Conservation (phyloP, 805 yeast species). For the Wickerhamiella alocasiicola region DNA sequence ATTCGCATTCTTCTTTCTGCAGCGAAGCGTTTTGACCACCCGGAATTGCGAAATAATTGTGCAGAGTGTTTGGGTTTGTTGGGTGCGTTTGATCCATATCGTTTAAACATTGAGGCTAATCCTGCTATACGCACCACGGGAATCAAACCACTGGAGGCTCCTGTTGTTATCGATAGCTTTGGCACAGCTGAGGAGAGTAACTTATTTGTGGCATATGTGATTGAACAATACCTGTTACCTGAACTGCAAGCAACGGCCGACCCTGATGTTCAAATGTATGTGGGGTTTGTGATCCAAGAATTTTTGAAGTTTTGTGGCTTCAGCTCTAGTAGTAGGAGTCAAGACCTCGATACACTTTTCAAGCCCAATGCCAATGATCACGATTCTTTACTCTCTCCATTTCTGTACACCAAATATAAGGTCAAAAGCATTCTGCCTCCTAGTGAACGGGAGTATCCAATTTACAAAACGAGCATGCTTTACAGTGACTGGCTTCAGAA, state of each 20-base stretch:
- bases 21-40: conserved; percentile 20
- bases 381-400: conserved; percentile 56
- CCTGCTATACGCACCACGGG: background rate
- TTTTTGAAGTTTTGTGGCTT: conserved; percentile 44
- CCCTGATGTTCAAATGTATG: conserved; percentile 68
- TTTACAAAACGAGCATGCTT: conserved; percentile 32
- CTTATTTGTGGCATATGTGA: conserved; percentile 48
- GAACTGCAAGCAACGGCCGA: conserved; percentile 84
- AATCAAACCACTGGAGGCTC: conserved; percentile 19
- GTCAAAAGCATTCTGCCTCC: conserved; percentile 30
- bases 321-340: background rate
- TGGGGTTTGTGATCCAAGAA: conserved; percentile 85
- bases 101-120: conserved; percentile 32
- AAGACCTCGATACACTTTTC: conserved; percentile 46
- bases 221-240: conserved; percentile 62
- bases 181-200: conserved; percentile 48
- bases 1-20: conserved; percentile 23
- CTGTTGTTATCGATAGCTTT: conserved; percentile 50
- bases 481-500: conserved; percentile 60
- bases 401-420: conserved; percentile 56
- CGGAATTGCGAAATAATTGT: conserved; percentile 33
- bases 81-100: conserved; percentile 63
- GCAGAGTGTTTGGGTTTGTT: conserved; percentile 59
- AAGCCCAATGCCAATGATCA: conserved; percentile 52
- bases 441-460: conserved; percentile 39